phyloP scores from a whole-genome alignment of 306 rosid genomes.

The Vigna nakashimae region DNA sequence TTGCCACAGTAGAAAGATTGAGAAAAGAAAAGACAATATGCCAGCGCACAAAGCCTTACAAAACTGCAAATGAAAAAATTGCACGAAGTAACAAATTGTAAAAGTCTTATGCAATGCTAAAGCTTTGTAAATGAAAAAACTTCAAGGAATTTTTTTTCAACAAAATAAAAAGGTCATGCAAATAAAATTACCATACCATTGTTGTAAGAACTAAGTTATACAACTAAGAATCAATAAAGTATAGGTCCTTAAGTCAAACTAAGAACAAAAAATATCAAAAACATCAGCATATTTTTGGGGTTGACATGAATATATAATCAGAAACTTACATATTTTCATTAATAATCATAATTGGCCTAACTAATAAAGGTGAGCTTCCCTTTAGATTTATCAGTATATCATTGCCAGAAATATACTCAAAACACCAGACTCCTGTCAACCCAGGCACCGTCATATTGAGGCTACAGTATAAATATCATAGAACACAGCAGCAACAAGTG shows the following conservation, averaged over 20 bases:
- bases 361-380: neutral
- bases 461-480: neutral
- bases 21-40: neutral
- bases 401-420: neutral
- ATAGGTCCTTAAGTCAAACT: neutral
- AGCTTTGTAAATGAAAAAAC: neutral
- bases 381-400: neutral
- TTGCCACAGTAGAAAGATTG: neutral
- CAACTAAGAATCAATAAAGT: neutral
- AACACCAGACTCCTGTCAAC: neutral
- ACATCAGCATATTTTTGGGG: neutral
- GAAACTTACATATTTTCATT: neutral
- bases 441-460: neutral
- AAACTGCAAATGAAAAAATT: neutral
- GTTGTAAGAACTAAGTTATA: neutral
- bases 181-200: neutral
- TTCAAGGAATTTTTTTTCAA: neutral
- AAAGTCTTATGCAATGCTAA: neutral
- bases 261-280: neutral
- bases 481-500: neutral
- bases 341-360: neutral
- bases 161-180: neutral
- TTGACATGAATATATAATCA: neutral
- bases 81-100: neutral
- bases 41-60: neutral